Conservation (phyloP, 1,284 basidiomycete genomes). For the Ceratobasidium sp. region DNA sequence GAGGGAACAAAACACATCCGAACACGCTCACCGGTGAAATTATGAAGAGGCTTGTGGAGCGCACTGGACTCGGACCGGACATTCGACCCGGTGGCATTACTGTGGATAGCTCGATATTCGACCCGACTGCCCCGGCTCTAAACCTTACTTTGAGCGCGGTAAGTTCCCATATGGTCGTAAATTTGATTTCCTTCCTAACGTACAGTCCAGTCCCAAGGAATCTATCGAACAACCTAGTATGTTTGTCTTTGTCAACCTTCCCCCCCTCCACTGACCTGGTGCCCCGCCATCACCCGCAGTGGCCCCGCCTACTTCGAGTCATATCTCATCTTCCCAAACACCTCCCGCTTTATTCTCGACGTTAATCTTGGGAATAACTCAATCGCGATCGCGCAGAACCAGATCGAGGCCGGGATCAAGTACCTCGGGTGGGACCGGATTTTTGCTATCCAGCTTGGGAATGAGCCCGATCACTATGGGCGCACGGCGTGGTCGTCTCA, state of each 20-base stretch:
- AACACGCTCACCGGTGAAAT: slow-evolving; percentile 56
- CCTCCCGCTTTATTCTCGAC: slow-evolving; percentile 55
- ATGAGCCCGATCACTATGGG: slow-evolving; percentile 59
- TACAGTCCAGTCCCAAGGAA: slow-evolving; percentile 54
- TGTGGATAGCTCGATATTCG: slow-evolving; percentile 58
- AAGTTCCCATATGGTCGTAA: slow-evolving; percentile 24
- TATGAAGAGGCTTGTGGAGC: slow-evolving; percentile 56
- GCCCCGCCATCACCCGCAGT: slow-evolving; percentile 50
- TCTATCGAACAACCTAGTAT: slow-evolving; percentile 56
- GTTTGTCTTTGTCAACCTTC: slow-evolving; percentile 25
- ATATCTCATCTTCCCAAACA: slow-evolving; percentile 55
- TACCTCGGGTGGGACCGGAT: slow-evolving; percentile 56
- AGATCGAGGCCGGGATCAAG: slow-evolving; percentile 55
- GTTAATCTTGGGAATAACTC: slow-evolving; percentile 59
- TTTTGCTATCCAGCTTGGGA: slow-evolving; percentile 57
- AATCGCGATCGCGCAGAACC: slow-evolving; percentile 55
- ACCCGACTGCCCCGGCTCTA: slow-evolving; percentile 53
- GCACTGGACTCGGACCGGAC: slow-evolving; percentile 57
- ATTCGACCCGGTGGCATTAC: slow-evolving; percentile 59
- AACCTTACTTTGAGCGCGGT: slow-evolving; percentile 55
- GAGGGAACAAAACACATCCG: slow-evolving; percentile 56
- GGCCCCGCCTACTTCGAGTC: slow-evolving; percentile 57
- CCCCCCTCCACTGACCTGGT: too few species aligned
- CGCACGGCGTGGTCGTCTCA: slow-evolving; percentile 54
- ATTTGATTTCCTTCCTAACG: slow-evolving; percentile 5